Conservation (phyloP, 495 filamentous ascomycete species). For the Aspergillus taichungensis region DNA sequence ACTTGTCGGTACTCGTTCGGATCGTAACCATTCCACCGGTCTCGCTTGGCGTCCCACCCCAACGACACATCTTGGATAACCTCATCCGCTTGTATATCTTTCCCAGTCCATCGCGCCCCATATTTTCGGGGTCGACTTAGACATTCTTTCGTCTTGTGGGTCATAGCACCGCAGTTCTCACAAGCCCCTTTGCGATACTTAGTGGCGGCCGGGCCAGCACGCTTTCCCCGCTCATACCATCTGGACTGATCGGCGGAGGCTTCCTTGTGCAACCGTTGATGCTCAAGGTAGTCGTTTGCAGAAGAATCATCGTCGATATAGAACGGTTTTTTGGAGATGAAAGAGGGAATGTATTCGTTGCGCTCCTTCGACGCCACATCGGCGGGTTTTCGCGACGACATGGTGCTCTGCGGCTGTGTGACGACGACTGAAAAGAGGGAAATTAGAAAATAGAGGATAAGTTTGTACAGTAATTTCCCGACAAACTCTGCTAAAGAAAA, state of each 20-base stretch:
- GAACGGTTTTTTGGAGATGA: conserved; percentile 97
- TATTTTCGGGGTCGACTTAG: conserved; percentile 80
- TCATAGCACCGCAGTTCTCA: conserved; percentile 96
- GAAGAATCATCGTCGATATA: conserved; percentile 78
- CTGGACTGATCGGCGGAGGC: conserved; percentile 53
- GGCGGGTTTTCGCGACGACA: conserved; percentile 45
- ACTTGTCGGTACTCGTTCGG: conserved; percentile 75
- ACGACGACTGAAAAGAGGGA: background rate
- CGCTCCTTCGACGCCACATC: conserved; percentile 58
- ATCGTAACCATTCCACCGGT: conserved; percentile 97
- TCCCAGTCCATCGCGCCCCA: conserved; percentile 88
- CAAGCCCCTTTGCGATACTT: conserved; percentile 97
- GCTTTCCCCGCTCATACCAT: conserved; percentile 86
- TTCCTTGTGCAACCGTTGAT: conserved; percentile 79
- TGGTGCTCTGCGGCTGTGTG: conserved; percentile 8
- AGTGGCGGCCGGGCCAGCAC: conserved; percentile 73
- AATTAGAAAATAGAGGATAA: background rate
- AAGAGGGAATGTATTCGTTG: conserved; percentile 98
- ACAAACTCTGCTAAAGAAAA: too few relatives aligned
- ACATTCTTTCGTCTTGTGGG: conserved; percentile 91
- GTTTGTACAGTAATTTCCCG: background rate
- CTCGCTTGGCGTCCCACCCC: conserved; percentile 97
- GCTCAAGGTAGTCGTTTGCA: conserved; percentile 85
- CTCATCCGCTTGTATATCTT: conserved; percentile 89
- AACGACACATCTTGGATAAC: conserved; percentile 73